Base-by-base conservation (phyloP, 1,284 basidiomycete species). In the Porogramme epimiltina region DNA sequence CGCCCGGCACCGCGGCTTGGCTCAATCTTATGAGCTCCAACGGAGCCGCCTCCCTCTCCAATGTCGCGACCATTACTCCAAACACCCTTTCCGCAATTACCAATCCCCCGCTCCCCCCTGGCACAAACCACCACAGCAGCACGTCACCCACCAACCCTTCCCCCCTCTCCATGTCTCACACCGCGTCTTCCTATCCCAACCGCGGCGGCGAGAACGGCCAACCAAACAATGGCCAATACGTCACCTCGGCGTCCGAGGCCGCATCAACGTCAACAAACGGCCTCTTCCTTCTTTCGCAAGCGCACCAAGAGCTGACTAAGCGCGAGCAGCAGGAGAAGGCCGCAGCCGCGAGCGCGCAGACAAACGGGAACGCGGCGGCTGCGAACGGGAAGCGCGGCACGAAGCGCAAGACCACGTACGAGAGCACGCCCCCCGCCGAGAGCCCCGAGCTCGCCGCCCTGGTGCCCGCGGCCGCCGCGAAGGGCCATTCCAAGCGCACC, bases 241-340 rank as follows among this genome's bases (percentile, higher is more conserved):
- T 79, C 52, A 60, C 74, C 15, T 73, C 72, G 28, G 70, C 81
- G 0, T 75, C 73, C 42, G 78, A 70, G 36, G 76, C 84, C 3
- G 72, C 82, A 11, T 80, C 69, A 47, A 74, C 78, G 6, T 91
- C 92, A 28, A 89, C 93, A 48, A 95, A 95, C 66, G 95, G 95
- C 18, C 83, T 98, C 40, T 98, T 95, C 76, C 76, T 98, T 44
- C 84, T 98, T 51, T 91, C 87, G 6, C 93, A 97, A 70, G 94
- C 94, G 20, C 94, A 96, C 66, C 93, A 96, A 67, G 94, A 97
- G 77, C 83, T 97, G 51, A 91, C 92, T n/a, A 96, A 96, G 76
- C 86, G 93, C 22, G 94, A 96, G 66, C 60, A 60, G n/a, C n/a
- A 66, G 33, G 78, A 79, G 51, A 78, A 80, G 51, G 79, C 78